Base-by-base conservation (phyloP, 116 monocot genomes). In the Papilionanthe hybrid region DNA sequence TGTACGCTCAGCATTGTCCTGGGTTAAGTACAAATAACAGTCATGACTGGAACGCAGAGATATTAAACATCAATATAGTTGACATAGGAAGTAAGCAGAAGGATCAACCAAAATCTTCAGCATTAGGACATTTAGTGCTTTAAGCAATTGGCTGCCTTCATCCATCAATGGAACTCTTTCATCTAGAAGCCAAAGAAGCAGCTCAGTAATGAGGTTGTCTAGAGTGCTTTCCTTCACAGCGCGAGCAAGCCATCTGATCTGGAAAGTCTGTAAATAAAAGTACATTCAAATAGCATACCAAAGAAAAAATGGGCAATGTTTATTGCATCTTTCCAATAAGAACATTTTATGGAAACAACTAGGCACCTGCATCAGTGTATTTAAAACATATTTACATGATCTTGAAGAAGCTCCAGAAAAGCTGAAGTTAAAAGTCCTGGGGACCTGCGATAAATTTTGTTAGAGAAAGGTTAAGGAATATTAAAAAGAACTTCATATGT, bases 141-240 rank as follows among this genome's bases (percentile, higher is more conserved):
- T 99, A 43, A 99, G 82, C 18, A 99, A 85, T 72, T 95, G 95
- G 75, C 99, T 95, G 9, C 99, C 99, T 83, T 99, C 99, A 83
- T 99, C 99, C 95, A 99, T 99, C 78, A 87, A 67, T 84, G 93
- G 93, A 81, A 99, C 99, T 68, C 95, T 93, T 88, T 99, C 99
- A 83, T 99, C 99, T 76, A 99, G 89, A 72, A 99, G 99, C 99
- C 99, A 99, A 48, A 99, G 90, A 8, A 99, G 82, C 43, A 99
- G 88, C 80, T 99, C 99, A 3, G 99, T 99, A 4, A 99, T 95
- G 23, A 99, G 88, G 73, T 79, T 86, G 83, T 99, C 99, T 83
- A 99, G 81, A 10, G 99, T 95, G 55, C 85, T 83, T 83, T 93
- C 92, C 81, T 86, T 95, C 43, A 93, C 99, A 79, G 99, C 88